phyloP scores from a whole-genome alignment of 768 basidiomycete species.

The Leccinum variicolor region DNA sequence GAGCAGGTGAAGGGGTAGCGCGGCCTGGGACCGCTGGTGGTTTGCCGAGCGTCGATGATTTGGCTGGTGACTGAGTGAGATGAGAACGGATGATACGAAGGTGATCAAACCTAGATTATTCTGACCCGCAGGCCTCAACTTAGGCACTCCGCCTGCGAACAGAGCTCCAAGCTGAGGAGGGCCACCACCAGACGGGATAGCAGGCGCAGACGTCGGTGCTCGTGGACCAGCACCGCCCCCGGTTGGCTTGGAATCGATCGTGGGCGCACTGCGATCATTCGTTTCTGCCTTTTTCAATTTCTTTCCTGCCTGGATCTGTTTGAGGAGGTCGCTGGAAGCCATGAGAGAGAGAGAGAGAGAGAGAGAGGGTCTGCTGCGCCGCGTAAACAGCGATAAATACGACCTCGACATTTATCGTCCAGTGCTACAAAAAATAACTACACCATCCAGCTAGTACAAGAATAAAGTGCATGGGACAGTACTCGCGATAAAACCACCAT shows the following conservation, averaged over 20 bases:
- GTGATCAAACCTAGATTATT: slow-evolving; percentile 47
- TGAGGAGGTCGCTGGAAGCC: slow-evolving; percentile 73
- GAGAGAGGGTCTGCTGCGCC: background rate
- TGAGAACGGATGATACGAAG: slow-evolving; percentile 1
- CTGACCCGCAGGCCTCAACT: slow-evolving; percentile 77
- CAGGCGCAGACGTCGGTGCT: slow-evolving; percentile 18
- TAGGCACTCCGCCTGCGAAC: slow-evolving; percentile 92
- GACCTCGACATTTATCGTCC: background rate
- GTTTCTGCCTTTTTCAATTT: slow-evolving; percentile 79
- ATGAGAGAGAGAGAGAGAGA: slow-evolving; percentile 32
- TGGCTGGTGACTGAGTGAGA: slow-evolving; percentile 39
- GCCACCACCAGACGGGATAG: slow-evolving; percentile 34
- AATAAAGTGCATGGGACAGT: background rate
- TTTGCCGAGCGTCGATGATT: slow-evolving; percentile 60
- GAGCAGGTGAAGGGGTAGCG: slow-evolving; percentile 29
- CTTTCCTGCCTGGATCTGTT: slow-evolving; percentile 82
- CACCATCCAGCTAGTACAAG: background rate
- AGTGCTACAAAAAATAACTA: background rate
- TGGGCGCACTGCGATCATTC: slow-evolving; percentile 75
- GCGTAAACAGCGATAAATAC: slow-evolving; percentile 17
- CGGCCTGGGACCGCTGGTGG: slow-evolving; percentile 64
- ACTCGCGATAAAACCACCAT: background rate
- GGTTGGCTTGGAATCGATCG: slow-evolving; percentile 46
- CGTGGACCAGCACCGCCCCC: slow-evolving; percentile 37
- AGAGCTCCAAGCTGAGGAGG: slow-evolving; percentile 82